These are phyloP conservation scores for Akanthomyces muscarius DNA, from an alignment of 2,329 filamentous ascomycete species.

Conservation along the genomic window DNA sequence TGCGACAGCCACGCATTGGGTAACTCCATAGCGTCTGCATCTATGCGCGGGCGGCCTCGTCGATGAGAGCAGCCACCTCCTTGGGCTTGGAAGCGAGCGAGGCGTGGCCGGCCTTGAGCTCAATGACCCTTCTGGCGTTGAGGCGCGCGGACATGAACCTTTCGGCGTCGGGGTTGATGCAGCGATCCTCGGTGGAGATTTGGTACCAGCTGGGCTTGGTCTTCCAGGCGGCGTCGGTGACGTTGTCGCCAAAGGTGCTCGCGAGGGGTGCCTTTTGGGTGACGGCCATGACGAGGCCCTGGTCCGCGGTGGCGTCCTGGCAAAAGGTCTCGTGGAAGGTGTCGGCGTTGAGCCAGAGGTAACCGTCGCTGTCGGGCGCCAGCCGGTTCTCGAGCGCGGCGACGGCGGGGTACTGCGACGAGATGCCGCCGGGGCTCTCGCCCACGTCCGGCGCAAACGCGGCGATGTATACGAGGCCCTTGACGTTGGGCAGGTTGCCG, in stretches of 20 bases:
- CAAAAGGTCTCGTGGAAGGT: slow-evolving; percentile 9
- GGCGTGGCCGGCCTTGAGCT: slow-evolving; percentile 7
- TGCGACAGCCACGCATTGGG: no score
- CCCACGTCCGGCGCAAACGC: slow-evolving; percentile 13
- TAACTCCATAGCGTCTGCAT: no score
- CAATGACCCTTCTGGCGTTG: slow-evolving; percentile 10
- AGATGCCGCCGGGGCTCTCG: slow-evolving; percentile 14
- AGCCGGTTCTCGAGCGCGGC: slow-evolving; percentile 10
- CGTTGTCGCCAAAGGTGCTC: slow-evolving; percentile 12
- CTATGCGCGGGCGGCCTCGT: slow-evolving; percentile 2
- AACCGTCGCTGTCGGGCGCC: slow-evolving; percentile 6
- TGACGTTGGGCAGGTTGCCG: slow-evolving; percentile 3
- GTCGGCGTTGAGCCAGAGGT: slow-evolving; percentile 12
- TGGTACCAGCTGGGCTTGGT: slow-evolving; percentile 11
- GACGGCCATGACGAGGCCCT: slow-evolving; percentile 9
- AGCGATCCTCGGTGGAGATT: slow-evolving; percentile 11
- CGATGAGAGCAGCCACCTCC: slow-evolving; percentile 8
- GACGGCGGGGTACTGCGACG: slow-evolving; percentile 8
- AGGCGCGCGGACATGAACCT: slow-evolving; percentile 6
- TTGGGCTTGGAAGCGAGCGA: slow-evolving; percentile 9
- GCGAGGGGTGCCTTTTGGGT: slow-evolving; percentile 13
- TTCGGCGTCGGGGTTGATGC: slow-evolving; percentile 14
- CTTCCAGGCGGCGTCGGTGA: slow-evolving; percentile 13
- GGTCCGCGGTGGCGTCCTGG: slow-evolving; percentile 7
- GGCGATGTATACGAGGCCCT: slow-evolving; percentile 11